Base-by-base conservation (phyloP, 345 rosid genomes). In the Gossypium rotundifolium region DNA sequence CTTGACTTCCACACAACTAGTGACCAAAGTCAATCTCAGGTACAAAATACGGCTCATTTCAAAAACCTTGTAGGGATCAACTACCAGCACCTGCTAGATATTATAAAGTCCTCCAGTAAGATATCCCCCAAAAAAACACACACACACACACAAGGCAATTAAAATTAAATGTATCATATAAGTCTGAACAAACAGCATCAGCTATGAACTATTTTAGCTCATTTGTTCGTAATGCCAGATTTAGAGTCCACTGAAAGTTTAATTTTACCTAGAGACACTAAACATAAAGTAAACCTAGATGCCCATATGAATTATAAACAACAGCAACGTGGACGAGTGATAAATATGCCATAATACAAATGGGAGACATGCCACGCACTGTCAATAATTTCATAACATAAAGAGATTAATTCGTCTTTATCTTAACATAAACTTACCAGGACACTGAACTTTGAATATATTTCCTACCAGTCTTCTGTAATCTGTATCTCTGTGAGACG, bases 351-450 rank as follows among this genome's bases (percentile, higher is more conserved):
- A 61, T 3, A 5, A 17, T 1, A 61, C 52, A 44, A 70, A 55
- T 40, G 29, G 81, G 40, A 51, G 25, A 65, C 59, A 54, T 51
- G 51, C 5, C 58, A 66, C 23, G 54, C 65, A 48, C 53, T 75
- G 51, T 4, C 9, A 9, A 73, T 4, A 73, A 1, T 46, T 63
- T 29, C 42, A 29, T 60, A 61, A 61, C 61, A 58, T 27, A 70
- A 46, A 10, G 23, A 48, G 65, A 63, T 23, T 16, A 14, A 22
- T 45, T 73, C 74, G 48, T 65, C 70, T 72, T 23, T 33, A 33
- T 33, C 40, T 70, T 77, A 72, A 76, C 65, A 80, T 23, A 75
- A 72, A 81, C 94, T 85, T 84, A 87, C 92, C 89, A 66, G 74
- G 10, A 74, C 69, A 74, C 76, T 72, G 38, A 80, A 74, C 73